phyloP scores from a whole-genome alignment of 306 rosid species.

The Macrotyloma uniflorum region DNA sequence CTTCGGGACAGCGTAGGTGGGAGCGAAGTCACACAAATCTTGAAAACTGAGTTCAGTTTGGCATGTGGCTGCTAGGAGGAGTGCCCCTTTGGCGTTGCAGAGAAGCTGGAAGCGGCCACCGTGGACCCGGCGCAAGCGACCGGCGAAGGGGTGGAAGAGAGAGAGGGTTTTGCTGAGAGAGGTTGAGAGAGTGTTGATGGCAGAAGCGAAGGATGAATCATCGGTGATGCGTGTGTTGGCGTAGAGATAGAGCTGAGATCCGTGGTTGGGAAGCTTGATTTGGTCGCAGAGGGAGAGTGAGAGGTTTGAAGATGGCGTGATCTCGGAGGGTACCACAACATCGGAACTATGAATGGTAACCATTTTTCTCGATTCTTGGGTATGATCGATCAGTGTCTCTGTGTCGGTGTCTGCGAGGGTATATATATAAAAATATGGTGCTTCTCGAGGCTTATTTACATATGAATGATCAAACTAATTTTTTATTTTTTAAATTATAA shows the following conservation, averaged over 20 bases:
- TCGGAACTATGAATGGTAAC: background rate
- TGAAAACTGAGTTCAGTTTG: background rate
- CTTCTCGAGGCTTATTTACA: no score
- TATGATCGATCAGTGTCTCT: no score
- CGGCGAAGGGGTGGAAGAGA: conserved; percentile 39
- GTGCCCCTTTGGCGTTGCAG: conserved; percentile 38
- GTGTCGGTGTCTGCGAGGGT: no score
- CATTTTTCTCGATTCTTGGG: background rate
- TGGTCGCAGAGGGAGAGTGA: conserved; percentile 44
- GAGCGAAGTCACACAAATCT: background rate
- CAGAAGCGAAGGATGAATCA: background rate
- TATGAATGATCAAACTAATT: no score
- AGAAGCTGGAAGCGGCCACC: conserved; percentile 29
- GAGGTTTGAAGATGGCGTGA: conserved; percentile 26
- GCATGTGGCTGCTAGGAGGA: conserved; percentile 23
- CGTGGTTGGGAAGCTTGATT: conserved; percentile 41
- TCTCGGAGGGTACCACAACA: conserved; percentile 22
- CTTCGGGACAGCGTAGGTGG: conserved; percentile 20
- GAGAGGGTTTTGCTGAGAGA: conserved; percentile 37
- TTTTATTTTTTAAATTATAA: no score
- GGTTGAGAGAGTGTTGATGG: background rate
- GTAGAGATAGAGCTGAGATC: conserved; percentile 23
- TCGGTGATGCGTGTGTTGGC: background rate
- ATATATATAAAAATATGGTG: no score
- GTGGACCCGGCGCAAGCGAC: background rate